A percentile compares a stretch with the other conserved stretches of the same genome.
These are phyloP conservation scores for Pyronema domesticum DNA, from an alignment of 495 filamentous ascomycete species.

Conservation along the genomic window DNA sequence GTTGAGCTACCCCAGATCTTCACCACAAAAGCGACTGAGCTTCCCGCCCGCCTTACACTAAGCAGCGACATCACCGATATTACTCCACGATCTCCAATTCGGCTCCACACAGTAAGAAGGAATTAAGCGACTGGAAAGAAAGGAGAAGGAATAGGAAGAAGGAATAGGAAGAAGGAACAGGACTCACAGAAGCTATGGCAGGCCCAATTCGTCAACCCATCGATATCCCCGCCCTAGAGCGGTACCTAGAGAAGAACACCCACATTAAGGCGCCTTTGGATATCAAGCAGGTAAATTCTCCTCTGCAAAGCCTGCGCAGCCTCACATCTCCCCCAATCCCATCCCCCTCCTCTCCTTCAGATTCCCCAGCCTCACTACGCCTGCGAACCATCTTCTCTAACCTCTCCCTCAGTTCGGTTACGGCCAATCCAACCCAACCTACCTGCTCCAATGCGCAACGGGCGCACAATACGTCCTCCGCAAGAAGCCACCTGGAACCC, in stretches of 20 bases:
- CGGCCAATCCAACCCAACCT: slow-evolving; percentile 93
- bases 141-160: no score
- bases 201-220: slow-evolving; percentile 78
- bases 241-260: slow-evolving; percentile 53
- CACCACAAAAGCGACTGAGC: no score
- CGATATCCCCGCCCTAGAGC: slow-evolving; percentile 55
- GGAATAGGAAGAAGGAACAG: no score
- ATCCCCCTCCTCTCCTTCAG: background rate
- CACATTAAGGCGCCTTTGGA: slow-evolving; percentile 64
- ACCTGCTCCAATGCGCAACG: slow-evolving; percentile 50
- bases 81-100: no score
- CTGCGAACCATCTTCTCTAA: background rate
- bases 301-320: background rate
- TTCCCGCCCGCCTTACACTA: no score
- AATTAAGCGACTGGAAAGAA: no score
- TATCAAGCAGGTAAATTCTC: slow-evolving; percentile 57
- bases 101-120: no score
- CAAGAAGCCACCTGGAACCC: slow-evolving; percentile 86
- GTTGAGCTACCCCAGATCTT: no score
- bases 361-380: background rate
- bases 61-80: no score
- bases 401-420: slow-evolving; percentile 59
- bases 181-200: slow-evolving; percentile 44
- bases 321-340: background rate
- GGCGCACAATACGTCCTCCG: slow-evolving; percentile 51